phyloP scores from a whole-genome alignment of 768 basidiomycete genomes.

The Leccinum aurantiacum region DNA sequence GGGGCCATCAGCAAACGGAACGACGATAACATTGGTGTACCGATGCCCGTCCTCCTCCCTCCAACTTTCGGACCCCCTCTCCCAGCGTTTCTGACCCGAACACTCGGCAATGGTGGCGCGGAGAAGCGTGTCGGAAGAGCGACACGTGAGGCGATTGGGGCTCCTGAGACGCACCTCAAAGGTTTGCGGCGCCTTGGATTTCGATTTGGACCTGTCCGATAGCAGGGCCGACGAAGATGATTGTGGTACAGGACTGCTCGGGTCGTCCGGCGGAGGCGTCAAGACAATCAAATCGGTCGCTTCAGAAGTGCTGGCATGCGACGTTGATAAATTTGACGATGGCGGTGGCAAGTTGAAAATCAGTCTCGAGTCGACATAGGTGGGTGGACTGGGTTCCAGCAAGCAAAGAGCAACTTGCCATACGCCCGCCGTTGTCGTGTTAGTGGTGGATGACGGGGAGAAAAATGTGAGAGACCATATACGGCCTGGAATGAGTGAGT shows the following conservation, averaged over 20 bases:
- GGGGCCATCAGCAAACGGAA: conserved; percentile 40
- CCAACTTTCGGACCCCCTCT: conserved; percentile 17
- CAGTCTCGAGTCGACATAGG: conserved; percentile 54
- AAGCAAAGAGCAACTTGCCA: conserved; percentile 52
- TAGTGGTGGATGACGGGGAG: conserved; percentile 10
- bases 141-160: conserved; percentile 24
- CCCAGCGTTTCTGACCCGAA: not conserved
- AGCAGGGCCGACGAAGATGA: not conserved
- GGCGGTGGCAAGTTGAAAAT: conserved; percentile 39
- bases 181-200: conserved; percentile 6
- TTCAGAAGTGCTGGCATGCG: not conserved
- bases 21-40: conserved; percentile 34
- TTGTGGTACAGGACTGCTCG: not conserved
- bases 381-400: conserved; percentile 56
- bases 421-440: conserved; percentile 7
- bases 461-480: conserved; percentile 31
- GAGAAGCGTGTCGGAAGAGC: conserved; percentile 8
- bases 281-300: conserved; percentile 11
- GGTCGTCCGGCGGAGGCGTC: not conserved
- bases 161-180: conserved; percentile 35
- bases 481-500: conserved; percentile 15
- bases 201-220: conserved; percentile 1
- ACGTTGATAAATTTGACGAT: not conserved
- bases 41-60: not conserved
- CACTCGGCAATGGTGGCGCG: conserved; percentile 6